Base-by-base conservation (phyloP, 257 asterid genomes). In the Verbena officinalis region DNA sequence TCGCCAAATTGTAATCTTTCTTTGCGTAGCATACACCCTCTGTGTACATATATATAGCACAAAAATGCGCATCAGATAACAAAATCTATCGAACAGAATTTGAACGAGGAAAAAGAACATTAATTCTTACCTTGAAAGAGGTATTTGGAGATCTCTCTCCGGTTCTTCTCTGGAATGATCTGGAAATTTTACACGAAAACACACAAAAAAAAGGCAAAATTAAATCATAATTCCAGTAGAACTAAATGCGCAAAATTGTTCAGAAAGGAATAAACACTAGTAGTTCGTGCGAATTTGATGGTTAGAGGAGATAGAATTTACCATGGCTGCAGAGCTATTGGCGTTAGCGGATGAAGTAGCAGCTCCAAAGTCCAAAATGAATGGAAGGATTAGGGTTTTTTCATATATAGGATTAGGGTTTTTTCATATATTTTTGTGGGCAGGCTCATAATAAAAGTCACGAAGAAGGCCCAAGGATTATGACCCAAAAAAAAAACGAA, bases 11-110 rank as follows among this genome's bases (percentile, higher is more conserved):
- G 76, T 57, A 92, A 64, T 92, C 97, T 71, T 92, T 92, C 86
- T 89, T 85, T 2, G 98, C 98, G 14, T 53, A 89, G 76, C 94
- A 89, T 17, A 92, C 98, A 36, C 98, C 98, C 95, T 92, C 98
- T 90, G 65, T 11, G 4, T 24, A 23, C 5, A 45, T 9, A 11
- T 7, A 45, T 13, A 65, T 2, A 15, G 40, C 34, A 54, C 8
- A 34, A 20, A 59, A 45, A 16, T 12, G 2, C 3, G 53, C 9
- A 65, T 65, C 49, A 64, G 42, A 69, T 60, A 72, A 20, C 30
- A 66, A 27, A 16, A 21, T 6, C 16, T 20, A 34, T 11, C 0
- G n/a, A 15, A 52, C 4, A 19, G 8, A 55, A 6, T 19, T 38
- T 23, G 27, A n/a, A 65, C 19, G 7, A 36, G 14, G 58, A 9